Conservation (phyloP, 2,329 filamentous ascomycete genomes). For the Venturia asperata region DNA sequence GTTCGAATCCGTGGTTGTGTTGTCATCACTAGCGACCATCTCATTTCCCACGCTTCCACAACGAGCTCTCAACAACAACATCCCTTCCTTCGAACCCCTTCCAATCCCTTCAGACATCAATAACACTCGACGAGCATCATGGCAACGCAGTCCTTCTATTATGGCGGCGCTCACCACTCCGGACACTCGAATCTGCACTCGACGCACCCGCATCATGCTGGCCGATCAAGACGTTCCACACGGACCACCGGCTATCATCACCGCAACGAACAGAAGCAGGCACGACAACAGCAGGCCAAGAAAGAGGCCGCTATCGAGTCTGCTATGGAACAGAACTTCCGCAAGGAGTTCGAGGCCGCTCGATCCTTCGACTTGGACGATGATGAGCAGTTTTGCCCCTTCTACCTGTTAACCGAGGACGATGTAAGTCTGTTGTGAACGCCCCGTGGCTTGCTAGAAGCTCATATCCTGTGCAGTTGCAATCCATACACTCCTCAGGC, state of each 20-base stretch:
- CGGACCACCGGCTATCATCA: slow-evolving; percentile 75
- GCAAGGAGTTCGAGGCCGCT: slow-evolving; percentile 80
- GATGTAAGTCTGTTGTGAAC: slow-evolving; percentile 55
- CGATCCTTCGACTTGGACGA: slow-evolving; percentile 94
- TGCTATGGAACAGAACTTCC: slow-evolving; percentile 69
- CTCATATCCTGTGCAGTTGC: slow-evolving; percentile 54
- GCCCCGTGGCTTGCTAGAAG: slow-evolving; percentile 16
- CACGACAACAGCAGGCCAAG: slow-evolving; percentile 70
- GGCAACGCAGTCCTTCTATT: slow-evolving; percentile 41
- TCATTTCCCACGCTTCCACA: neutral
- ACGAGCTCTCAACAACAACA: neutral
- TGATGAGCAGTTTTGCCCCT: slow-evolving; percentile 89
- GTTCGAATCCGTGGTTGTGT: neutral
- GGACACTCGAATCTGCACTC: slow-evolving; percentile 46
- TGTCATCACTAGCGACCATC: neutral
- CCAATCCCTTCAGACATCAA: neutral
- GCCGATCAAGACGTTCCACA: slow-evolving; percentile 77
- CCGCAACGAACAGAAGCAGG: slow-evolving; percentile 56
- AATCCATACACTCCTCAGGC: slow-evolving; percentile 80
- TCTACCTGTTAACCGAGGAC: slow-evolving; percentile 78
- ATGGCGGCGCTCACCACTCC: slow-evolving; percentile 40
- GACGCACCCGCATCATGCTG: slow-evolving; percentile 72
- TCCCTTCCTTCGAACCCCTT: neutral
- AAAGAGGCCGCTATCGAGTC: slow-evolving; percentile 67
- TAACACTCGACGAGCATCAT: slow-evolving; percentile 28